Percentiles rank a stretch among this genome's conserved stretches.
Evolutionary conservation across 2,329 filamentous ascomycete species (phyloP).

Genomic region (Diplocarpon mali): DNA sequence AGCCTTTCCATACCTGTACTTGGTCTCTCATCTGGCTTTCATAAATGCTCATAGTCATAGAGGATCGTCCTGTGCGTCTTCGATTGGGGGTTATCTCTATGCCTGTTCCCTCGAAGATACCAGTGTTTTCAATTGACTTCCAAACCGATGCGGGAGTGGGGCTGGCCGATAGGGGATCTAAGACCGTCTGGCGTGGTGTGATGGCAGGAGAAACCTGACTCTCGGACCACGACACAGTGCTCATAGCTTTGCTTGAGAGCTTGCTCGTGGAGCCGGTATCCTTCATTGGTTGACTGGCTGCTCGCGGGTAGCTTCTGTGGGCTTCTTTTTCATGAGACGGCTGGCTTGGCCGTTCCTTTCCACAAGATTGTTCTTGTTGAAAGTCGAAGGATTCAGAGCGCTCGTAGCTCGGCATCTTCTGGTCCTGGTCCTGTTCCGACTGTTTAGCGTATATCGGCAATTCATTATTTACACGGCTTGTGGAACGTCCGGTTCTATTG

Average conservation of each 20-base stretch:
- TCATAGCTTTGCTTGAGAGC: slow-evolving; percentile 11
- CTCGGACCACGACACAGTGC: slow-evolving; percentile 23
- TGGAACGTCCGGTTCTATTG: slow-evolving; percentile 3
- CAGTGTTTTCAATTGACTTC: slow-evolving; percentile 18
- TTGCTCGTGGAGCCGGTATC: not conserved
- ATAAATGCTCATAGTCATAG: not conserved
- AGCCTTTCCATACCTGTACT: not conserved
- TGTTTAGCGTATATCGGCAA: slow-evolving; percentile 4
- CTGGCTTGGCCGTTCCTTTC: not conserved
- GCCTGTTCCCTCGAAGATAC: slow-evolving; percentile 23
- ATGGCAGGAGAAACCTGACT: slow-evolving; percentile 5
- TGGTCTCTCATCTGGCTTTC: not conserved
- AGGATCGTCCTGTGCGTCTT: not conserved
- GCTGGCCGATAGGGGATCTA: slow-evolving; percentile 7
- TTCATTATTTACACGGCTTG: not conserved
- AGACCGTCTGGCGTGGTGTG: not conserved
- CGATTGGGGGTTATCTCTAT: slow-evolving; percentile 8
- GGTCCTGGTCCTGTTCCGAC: slow-evolving; percentile 1
- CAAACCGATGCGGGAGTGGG: slow-evolving; percentile 19
- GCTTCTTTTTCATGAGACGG: not conserved
- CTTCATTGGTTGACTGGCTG: not conserved
- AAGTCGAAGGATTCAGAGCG: not conserved
- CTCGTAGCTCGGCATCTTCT: not conserved
- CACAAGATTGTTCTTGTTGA: not conserved
- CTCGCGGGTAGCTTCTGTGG: not conserved